phyloP scores from a whole-genome alignment of 2,329 filamentous ascomycete species.

The Fusarium algeriense region DNA sequence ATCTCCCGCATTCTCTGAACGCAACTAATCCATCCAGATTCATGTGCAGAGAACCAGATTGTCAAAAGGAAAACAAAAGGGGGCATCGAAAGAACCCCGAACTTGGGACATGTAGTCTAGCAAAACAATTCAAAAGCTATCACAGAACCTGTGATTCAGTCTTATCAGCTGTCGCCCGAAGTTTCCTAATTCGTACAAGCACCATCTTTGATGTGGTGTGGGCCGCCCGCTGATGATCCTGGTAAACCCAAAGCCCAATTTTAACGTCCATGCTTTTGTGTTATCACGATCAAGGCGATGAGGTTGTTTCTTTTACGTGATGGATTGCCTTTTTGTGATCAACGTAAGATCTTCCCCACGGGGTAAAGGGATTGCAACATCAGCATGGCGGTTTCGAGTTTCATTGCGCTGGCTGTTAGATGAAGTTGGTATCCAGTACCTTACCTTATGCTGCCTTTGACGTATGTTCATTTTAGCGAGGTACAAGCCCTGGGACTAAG shows the following conservation, averaged over 20 bases:
- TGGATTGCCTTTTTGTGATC: slow-evolving; percentile 13
- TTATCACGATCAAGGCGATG: slow-evolving; percentile 2
- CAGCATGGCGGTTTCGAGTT: neutral
- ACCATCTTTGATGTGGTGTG: slow-evolving; percentile 13
- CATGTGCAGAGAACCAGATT: slow-evolving; percentile 21
- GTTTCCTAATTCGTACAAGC: slow-evolving; percentile 27
- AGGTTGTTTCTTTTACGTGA: slow-evolving; percentile 27
- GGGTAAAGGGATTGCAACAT: slow-evolving; percentile 32
- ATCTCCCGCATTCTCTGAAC: neutral
- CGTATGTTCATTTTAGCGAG: neutral
- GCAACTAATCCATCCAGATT: slow-evolving; percentile 11
- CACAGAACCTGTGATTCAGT: neutral
- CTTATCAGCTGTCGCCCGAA: slow-evolving; percentile 24
- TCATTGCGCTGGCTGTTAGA: neutral
- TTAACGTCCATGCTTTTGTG: slow-evolving; percentile 10
- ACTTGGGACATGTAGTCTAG: neutral
- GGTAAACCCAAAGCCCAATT: slow-evolving; percentile 13
- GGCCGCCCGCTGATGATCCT: neutral
- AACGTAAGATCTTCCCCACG: slow-evolving; percentile 35
- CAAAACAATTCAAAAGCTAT: slow-evolving; percentile 12
- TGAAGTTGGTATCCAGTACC: neutral
- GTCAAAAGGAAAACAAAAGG: slow-evolving; percentile 1
- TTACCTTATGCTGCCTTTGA: neutral
- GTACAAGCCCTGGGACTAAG: neutral
- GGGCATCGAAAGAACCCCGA: slow-evolving; percentile 10